These are phyloP conservation scores for Naganishia friedmannii DNA, from an alignment of 768 basidiomycete species.

Conservation along the genomic window DNA sequence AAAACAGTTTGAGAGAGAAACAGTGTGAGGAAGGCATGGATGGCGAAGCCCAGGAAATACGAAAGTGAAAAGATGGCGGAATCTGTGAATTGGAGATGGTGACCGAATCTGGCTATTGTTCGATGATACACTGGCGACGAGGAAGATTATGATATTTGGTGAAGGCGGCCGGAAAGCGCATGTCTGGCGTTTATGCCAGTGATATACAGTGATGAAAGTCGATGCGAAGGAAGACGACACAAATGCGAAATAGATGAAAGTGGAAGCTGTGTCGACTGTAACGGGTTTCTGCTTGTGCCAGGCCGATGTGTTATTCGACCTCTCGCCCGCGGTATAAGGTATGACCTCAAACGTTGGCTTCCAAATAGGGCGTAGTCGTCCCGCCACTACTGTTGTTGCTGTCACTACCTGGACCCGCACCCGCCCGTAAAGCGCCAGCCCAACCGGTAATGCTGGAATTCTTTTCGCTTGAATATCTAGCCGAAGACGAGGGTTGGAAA, in stretches of 20 bases:
- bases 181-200: neutral
- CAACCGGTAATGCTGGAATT: slow-evolving; percentile 2
- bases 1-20: neutral
- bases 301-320: too few species aligned
- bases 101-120: neutral
- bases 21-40: neutral
- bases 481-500: slow-evolving; percentile 6
- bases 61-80: too few species aligned
- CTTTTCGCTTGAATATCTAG: neutral
- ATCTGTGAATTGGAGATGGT: neutral
- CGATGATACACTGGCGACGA: neutral
- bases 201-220: neutral
- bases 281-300: too few species aligned
- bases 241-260: neutral
- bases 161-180: neutral
- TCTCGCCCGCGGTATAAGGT: neutral
- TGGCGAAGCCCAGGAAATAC: neutral
- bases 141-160: neutral
- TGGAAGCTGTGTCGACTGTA: neutral
- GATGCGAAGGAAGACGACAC: neutral
- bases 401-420: neutral
- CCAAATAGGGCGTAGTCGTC: slow-evolving; percentile 6
- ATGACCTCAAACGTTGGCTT: slow-evolving; percentile 9
- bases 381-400: slow-evolving; percentile 16
- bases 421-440: neutral